These are phyloP conservation scores for Sporisorium sorghi DNA, from an alignment of 1,284 basidiomycete species.

Conservation along the genomic window DNA sequence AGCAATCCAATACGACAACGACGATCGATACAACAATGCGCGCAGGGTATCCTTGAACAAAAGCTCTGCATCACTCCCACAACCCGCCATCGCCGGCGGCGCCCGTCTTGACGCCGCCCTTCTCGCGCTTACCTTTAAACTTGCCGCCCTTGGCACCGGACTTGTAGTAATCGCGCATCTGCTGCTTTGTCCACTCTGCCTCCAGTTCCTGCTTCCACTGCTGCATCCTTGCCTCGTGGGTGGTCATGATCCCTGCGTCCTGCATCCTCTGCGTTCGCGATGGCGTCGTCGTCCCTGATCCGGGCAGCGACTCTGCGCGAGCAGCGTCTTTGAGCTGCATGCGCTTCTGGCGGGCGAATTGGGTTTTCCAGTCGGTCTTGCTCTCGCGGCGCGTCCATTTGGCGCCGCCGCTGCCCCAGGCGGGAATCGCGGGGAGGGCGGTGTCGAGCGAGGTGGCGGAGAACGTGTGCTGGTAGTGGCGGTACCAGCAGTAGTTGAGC, in stretches of 20 bases:
- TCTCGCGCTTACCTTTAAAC: slow-evolving; percentile 60
- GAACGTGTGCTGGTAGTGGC: slow-evolving; percentile 40
- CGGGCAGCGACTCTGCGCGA: slow-evolving; percentile 36
- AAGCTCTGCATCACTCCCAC: slow-evolving; percentile 46
- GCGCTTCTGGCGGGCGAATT: slow-evolving; percentile 42
- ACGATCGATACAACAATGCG: background rate
- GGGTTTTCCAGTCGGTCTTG: slow-evolving; percentile 62
- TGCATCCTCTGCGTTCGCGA: slow-evolving; percentile 54
- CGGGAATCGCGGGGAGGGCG: slow-evolving; percentile 21
- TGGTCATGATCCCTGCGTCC: slow-evolving; percentile 54
- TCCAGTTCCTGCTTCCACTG: slow-evolving; percentile 58
- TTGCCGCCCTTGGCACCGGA: slow-evolving; percentile 60
- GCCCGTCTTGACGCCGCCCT: slow-evolving; percentile 60
- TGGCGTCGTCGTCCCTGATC: slow-evolving; percentile 47
- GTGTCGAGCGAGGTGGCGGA: slow-evolving; percentile 35
- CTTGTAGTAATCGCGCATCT: slow-evolving; percentile 65
- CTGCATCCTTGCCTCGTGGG: slow-evolving; percentile 50
- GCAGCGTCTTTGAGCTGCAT: slow-evolving; percentile 51
- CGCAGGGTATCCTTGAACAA: background rate
- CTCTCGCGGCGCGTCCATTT: slow-evolving; percentile 64
- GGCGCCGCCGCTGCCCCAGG: slow-evolving; percentile 47
- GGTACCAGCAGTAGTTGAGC: slow-evolving; percentile 64
- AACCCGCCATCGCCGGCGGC: slow-evolving; percentile 52
- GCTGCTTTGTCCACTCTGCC: slow-evolving; percentile 46
- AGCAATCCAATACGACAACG: background rate